A percentile compares a stretch with the other conserved stretches of the same genome.
phyloP scores from a whole-genome alignment of 2,329 filamentous ascomycete genomes.

The Sclerotinia subarctica region DNA sequence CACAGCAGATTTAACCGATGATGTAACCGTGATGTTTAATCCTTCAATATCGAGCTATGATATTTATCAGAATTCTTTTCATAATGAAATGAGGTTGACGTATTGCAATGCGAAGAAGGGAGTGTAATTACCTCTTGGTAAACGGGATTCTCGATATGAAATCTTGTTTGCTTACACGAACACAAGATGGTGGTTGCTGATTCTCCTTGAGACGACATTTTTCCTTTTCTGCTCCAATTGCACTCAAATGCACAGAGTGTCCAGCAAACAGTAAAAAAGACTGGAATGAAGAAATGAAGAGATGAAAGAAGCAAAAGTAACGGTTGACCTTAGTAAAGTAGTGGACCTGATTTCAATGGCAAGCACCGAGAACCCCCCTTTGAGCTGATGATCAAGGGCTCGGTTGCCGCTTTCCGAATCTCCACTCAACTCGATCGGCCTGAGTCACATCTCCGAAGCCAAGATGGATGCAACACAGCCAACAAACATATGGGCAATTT shows the following conservation, averaged over 20 bases:
- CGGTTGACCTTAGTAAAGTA: not conserved
- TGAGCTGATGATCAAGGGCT: not conserved
- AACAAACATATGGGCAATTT: not conserved
- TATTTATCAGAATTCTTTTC: conserved; percentile 2
- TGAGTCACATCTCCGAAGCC: conserved; percentile 5
- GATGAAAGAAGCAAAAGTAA: not conserved
- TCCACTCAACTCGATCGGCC: not conserved
- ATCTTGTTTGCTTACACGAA: conserved; percentile 38
- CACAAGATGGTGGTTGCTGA: conserved; percentile 33
- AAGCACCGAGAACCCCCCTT: not conserved
- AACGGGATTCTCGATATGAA: conserved; percentile 37
- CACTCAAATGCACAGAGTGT: too few species aligned
- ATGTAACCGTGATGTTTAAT: conserved; percentile 64
- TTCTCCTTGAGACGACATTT: conserved; percentile 25
- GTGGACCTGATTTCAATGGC: not conserved
- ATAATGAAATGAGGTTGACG: not conserved
- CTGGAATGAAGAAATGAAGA: too few species aligned
- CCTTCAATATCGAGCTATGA: conserved; percentile 68
- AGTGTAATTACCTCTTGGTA: conserved; percentile 34
- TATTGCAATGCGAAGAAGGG: too few species aligned
- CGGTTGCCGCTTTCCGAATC: not conserved
- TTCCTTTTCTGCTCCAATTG: not conserved
- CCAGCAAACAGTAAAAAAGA: too few species aligned
- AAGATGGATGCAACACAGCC: not conserved
- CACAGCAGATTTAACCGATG: conserved; percentile 39